Conservation (phyloP, 1,139 yeast genomes). For the Suhomyces bolitotheri region DNA sequence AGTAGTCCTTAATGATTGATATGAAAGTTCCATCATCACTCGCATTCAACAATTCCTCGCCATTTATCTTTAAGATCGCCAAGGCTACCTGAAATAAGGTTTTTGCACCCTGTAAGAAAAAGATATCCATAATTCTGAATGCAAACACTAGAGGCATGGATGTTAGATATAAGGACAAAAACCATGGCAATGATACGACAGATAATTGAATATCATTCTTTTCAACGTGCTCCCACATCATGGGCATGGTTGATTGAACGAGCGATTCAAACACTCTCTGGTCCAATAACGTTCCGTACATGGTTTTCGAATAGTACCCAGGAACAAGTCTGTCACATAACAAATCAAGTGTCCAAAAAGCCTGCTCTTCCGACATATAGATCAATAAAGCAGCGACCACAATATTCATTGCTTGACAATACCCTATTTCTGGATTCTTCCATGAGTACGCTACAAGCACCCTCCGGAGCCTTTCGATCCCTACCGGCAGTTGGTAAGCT, state of each 20-base stretch:
- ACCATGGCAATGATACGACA: conserved; percentile 96
- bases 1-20: conserved; percentile 79
- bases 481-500: conserved; percentile 85
- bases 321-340: conserved; percentile 86
- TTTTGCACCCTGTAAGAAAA: conserved; percentile 87
- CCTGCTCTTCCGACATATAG: conserved; percentile 96
- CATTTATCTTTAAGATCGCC: conserved; percentile 83
- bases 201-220: conserved; percentile 88
- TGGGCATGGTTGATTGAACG: conserved; percentile 87
- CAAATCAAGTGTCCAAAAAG: conserved; percentile 87
- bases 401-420: conserved; percentile 99
- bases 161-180: conserved; percentile 81
- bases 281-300: conserved; percentile 95
- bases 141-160: conserved; percentile 96
- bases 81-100: conserved; percentile 91
- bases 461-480: conserved; percentile 78
- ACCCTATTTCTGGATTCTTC: conserved; percentile 97
- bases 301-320: conserved; percentile 94
- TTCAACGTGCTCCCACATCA: conserved; percentile 79
- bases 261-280: conserved; percentile 91
- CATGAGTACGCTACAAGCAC: conserved; percentile 94
- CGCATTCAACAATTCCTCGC: conserved; percentile 74
- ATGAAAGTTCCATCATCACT: conserved; percentile 94
- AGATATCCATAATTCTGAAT: conserved; percentile 85
- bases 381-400: conserved; percentile 92